Evolutionary conservation across 169 alveolate species (phyloP).

Genomic region (Plasmodium inui): DNA sequence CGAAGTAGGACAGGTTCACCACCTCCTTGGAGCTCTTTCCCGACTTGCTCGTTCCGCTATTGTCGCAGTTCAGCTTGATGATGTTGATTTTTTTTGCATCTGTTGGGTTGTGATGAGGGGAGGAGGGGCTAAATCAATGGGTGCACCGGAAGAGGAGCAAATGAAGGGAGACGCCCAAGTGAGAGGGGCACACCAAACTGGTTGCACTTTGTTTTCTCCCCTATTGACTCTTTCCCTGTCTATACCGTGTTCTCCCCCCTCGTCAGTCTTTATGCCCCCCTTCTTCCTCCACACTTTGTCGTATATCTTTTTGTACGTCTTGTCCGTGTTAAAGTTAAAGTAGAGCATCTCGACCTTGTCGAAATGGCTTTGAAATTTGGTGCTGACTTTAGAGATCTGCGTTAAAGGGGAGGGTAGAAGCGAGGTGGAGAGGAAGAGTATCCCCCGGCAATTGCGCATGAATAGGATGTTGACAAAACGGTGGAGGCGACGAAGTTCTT

Average conservation of each 20-base stretch:
- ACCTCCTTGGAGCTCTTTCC: conserved; percentile 32
- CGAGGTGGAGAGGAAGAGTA: background rate
- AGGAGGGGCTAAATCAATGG: background rate
- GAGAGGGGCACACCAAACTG: background rate
- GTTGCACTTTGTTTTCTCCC: background rate
- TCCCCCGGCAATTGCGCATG: background rate
- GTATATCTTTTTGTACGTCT: conserved; percentile 66
- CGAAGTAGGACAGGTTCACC: conserved; percentile 47
- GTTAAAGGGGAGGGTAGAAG: background rate
- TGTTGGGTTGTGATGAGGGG: conserved; percentile 4
- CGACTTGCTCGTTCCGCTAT: background rate
- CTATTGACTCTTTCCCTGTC: background rate
- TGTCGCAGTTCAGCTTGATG: conserved; percentile 29
- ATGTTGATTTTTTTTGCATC: conserved; percentile 40
- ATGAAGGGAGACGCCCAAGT: background rate
- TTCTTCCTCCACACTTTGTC: conserved; percentile 49
- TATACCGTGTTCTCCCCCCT: conserved; percentile 22
- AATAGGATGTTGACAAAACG: background rate
- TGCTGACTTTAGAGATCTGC: conserved; percentile 45
- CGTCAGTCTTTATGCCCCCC: conserved; percentile 17
- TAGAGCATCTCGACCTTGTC: conserved; percentile 60
- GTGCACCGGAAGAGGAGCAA: background rate
- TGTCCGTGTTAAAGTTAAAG: conserved; percentile 52
- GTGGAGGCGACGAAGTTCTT: background rate
- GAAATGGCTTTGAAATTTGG: conserved; percentile 34